A percentile compares a stretch with the other conserved stretches of the same genome.
phyloP scores from a whole-genome alignment of 2,329 filamentous ascomycete genomes.

The Penicillium concentricum region DNA sequence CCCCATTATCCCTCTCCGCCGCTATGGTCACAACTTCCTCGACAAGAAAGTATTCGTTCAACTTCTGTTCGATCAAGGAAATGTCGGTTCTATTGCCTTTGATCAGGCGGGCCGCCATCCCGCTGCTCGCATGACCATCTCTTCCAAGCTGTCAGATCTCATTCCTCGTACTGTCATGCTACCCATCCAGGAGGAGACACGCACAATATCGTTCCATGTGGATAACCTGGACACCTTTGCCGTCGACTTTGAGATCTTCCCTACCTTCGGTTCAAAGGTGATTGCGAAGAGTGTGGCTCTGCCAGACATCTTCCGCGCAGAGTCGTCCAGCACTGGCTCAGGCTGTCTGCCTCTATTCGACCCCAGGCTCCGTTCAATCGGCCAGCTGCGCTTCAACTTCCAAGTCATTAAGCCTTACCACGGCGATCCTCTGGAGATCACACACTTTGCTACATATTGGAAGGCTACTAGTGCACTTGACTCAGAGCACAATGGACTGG shows the following conservation, averaged over 20 bases:
- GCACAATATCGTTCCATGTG: constrained; percentile 91
- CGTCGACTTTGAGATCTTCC: constrained; percentile 96
- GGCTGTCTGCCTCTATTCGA: constrained; percentile 92
- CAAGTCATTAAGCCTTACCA: constrained; percentile 96
- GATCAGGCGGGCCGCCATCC: constrained; percentile 97
- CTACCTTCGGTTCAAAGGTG: constrained; percentile 94
- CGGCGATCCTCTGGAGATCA: constrained; percentile 90
- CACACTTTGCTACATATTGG: constrained; percentile 98
- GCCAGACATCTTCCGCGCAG: constrained; percentile 77
- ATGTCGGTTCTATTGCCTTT: constrained; percentile 74
- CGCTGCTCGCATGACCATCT: constrained; percentile 90
- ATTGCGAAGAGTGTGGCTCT: constrained; percentile 94
- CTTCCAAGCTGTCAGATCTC: constrained; percentile 90
- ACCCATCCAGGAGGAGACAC: constrained; percentile 93
- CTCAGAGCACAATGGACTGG: constrained; percentile 77
- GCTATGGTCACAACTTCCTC: constrained; percentile 97
- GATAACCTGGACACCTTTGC: constrained; percentile 90
- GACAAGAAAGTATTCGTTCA: constrained; percentile 97
- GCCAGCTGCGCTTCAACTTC: constrained; percentile 88
- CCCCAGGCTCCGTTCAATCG: constrained; percentile 84
- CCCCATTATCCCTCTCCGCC: constrained; percentile 88
- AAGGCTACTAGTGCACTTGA: constrained; percentile 95
- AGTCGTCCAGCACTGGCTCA: constrained; percentile 70
- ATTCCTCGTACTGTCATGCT: constrained; percentile 95
- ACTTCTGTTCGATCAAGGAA: constrained; percentile 76